These are phyloP conservation scores for Psidium guajava DNA, from an alignment of 345 rosid genomes.

Conservation along the genomic window DNA sequence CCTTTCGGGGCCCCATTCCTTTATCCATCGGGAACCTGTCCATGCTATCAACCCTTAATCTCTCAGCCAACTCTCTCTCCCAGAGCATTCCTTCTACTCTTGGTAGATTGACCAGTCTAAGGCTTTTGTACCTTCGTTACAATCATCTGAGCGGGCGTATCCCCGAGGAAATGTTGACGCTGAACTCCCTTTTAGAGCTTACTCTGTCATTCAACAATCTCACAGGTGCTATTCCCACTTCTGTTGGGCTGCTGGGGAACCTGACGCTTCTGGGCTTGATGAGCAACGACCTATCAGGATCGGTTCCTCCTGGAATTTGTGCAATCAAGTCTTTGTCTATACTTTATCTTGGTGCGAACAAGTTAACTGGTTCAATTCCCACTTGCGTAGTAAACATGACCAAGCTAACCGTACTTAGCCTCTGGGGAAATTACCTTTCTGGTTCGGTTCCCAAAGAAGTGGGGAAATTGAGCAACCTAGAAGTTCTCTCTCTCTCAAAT, in stretches of 20 bases:
- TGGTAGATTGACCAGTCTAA: not conserved
- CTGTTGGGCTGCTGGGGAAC: not conserved
- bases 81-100: not conserved
- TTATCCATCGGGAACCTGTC: not conserved
- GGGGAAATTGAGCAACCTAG: not conserved
- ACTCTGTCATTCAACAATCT: not conserved
- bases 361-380: not conserved
- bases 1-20: not conserved
- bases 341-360: not conserved
- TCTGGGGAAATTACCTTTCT: not conserved
- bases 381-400: not conserved
- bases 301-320: not conserved
- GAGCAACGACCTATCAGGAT: not conserved
- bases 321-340: not conserved
- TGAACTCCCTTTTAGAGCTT: not conserved
- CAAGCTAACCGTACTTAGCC: not conserved
- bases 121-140: not conserved
- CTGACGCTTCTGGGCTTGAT: not conserved
- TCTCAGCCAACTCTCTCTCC: not conserved
- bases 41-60: not conserved
- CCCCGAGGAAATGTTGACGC: not conserved
- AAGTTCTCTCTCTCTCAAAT: fast-evolving
- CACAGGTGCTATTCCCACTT: not conserved
- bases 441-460: not conserved
- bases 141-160: not conserved